A percentile compares a stretch with the other conserved stretches of the same genome.
phyloP scores from a whole-genome alignment of 2,329 filamentous ascomycete species.

The Aspergillus fumigatus region DNA sequence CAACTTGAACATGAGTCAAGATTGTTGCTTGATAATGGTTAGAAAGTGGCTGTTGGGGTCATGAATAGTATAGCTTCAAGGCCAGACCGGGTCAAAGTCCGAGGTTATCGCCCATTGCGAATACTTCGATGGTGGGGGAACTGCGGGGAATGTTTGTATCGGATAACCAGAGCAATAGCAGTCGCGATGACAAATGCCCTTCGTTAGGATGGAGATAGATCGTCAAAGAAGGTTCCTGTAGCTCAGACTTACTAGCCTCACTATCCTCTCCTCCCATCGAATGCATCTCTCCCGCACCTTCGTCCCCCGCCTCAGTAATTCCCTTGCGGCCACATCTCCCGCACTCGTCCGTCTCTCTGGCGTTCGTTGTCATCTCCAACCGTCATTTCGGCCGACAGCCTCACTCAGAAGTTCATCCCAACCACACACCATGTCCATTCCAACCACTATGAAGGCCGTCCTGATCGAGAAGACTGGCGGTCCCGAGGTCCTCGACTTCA shows the following conservation, averaged over 20 bases:
- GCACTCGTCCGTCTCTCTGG: constrained; percentile 7
- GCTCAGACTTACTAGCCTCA: background rate
- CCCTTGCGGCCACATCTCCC: background rate
- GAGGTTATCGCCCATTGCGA: background rate
- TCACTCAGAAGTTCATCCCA: constrained; percentile 13
- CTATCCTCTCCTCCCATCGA: background rate
- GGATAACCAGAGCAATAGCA: background rate
- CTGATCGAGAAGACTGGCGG: constrained; percentile 68
- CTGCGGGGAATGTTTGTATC: background rate
- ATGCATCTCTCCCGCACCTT: constrained; percentile 5
- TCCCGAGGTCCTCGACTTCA: constrained; percentile 66
- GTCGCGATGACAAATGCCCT: background rate
- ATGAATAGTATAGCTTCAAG: background rate
- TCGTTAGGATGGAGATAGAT: background rate
- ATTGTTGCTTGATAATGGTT: background rate
- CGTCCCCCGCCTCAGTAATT: background rate
- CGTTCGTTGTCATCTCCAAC: constrained; percentile 8
- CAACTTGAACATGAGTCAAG: background rate
- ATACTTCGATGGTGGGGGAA: background rate
- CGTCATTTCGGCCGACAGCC: background rate
- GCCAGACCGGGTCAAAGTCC: background rate
- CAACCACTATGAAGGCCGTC: constrained; percentile 68
- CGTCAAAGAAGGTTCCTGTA: background rate
- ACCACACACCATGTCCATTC: constrained; percentile 46
- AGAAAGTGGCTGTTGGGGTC: background rate